These are phyloP conservation scores for Chlamydomonas schloesseri DNA, from an alignment of 139 green algal species.

Conservation along the genomic window DNA sequence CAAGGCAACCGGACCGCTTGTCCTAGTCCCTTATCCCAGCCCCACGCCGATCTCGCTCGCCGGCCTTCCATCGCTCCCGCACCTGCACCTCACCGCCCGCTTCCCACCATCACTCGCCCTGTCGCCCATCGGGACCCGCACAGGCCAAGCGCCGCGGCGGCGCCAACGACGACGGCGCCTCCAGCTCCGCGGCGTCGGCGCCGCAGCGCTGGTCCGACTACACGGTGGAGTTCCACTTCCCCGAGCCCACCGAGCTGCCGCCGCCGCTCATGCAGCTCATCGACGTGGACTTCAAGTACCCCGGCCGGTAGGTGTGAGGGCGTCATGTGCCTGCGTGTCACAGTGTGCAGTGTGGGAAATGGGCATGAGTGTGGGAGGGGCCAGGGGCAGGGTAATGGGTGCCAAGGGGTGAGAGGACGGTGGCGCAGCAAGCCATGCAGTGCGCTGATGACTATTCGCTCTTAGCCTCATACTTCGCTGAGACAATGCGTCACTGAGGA, in stretches of 20 bases:
- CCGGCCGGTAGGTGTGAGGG: constrained; percentile 62
- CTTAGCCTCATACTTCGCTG: constrained; percentile 49
- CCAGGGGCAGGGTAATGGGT: too few relatives aligned
- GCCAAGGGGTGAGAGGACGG: too few relatives aligned
- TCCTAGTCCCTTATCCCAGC: too few relatives aligned
- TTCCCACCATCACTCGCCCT: too few relatives aligned
- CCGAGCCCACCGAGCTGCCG: constrained; percentile 93
- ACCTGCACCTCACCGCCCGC: too few relatives aligned
- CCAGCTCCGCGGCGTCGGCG: constrained; percentile 53
- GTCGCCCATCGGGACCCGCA: too few relatives aligned
- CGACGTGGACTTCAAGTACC: constrained; percentile 98
- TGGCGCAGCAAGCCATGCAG: neutral
- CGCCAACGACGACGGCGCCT: constrained; percentile 42
- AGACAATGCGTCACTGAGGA: constrained; percentile 5
- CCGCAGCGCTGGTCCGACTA: constrained; percentile 89
- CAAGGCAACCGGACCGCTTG: too few relatives aligned
- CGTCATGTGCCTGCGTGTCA: neutral
- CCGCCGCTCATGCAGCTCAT: constrained; percentile 92
- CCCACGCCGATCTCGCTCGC: too few relatives aligned
- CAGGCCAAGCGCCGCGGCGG: constrained; percentile 69
- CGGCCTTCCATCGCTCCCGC: too few relatives aligned
- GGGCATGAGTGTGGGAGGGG: neutral
- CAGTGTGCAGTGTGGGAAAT: neutral
- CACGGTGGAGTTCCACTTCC: constrained; percentile 94
- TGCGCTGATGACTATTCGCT: constrained; percentile 7